Percentiles rank a stretch among this genome's conserved stretches.
phyloP scores from a whole-genome alignment of 768 basidiomycete species.

The Hericium rajendrae region DNA sequence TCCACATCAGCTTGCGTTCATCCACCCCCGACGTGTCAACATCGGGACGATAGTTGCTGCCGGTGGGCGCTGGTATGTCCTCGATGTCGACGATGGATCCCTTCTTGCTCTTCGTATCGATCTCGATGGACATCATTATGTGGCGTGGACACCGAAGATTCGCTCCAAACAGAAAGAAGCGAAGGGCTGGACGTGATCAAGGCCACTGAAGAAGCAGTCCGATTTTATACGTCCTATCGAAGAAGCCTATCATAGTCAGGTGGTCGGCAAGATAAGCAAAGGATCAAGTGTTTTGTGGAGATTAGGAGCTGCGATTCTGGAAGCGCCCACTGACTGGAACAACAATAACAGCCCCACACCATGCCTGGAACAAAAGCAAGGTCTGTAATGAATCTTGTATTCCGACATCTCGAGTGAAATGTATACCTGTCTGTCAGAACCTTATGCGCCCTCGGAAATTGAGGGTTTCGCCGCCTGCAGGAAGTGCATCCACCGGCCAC shows the following conservation, averaged over 20 bases:
- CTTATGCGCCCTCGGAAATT: too few relatives aligned
- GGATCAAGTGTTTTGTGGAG: neutral
- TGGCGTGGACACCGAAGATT: neutral
- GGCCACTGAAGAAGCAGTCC: neutral
- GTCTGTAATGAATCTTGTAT: too few relatives aligned
- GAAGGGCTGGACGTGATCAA: neutral
- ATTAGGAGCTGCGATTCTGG: too few relatives aligned
- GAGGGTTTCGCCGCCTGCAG: too few relatives aligned
- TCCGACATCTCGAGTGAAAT: neutral
- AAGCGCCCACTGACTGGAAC: too few relatives aligned
- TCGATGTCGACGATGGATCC: neutral
- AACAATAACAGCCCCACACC: too few relatives aligned
- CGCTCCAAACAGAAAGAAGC: neutral
- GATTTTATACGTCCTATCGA: neutral
- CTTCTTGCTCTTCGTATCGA: neutral
- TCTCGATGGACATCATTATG: neutral
- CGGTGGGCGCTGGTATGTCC: neutral
- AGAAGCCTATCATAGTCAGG: neutral
- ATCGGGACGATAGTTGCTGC: constrained; percentile 33
- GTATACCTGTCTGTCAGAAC: neutral
- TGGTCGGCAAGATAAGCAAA: neutral
- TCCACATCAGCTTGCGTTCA: constrained; percentile 44
- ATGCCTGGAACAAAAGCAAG: too few relatives aligned
- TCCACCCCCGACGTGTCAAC: constrained; percentile 45
- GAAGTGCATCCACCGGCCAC: too few relatives aligned